A percentile compares a stretch with the other conserved stretches of the same genome.
Conservation (phyloP, 306 rosid genomes). For the Hippophae tibetana region DNA sequence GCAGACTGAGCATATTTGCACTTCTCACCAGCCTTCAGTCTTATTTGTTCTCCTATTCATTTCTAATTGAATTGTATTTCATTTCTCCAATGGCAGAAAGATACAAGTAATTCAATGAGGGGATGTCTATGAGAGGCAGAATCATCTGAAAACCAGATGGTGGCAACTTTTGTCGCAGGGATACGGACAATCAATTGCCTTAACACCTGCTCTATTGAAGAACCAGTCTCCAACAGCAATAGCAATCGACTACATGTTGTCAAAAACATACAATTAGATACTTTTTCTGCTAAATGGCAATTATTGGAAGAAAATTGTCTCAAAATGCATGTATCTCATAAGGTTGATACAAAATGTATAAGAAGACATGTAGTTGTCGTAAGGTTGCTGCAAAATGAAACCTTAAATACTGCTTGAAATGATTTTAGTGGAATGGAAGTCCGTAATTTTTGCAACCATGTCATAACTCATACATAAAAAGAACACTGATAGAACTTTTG, state of each 20-base stretch:
- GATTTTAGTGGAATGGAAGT: neutral
- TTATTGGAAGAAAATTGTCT: too few species aligned
- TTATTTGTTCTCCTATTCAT: conserved; percentile 20
- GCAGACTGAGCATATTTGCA: conserved; percentile 24
- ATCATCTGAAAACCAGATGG: conserved; percentile 56
- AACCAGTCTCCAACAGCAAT: conserved; percentile 92
- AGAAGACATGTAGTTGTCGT: too few species aligned
- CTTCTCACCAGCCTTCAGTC: conserved; percentile 24
- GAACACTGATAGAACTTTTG: too few species aligned
- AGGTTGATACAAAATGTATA: too few species aligned
- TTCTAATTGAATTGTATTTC: conserved; percentile 24
- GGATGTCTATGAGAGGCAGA: conserved; percentile 10
- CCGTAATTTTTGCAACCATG: neutral
- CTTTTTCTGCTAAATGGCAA: neutral
- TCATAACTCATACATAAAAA: too few species aligned
- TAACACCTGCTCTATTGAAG: conserved; percentile 57
- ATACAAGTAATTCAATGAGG: conserved; percentile 1
- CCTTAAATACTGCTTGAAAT: neutral
- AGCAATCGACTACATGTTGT: conserved; percentile 59
- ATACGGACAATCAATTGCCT: conserved; percentile 74
- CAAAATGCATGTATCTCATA: too few species aligned
- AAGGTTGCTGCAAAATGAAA: too few species aligned
- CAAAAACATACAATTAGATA: conserved; percentile 12
- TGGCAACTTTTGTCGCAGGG: conserved; percentile 90
- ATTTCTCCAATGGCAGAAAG: conserved; percentile 3